phyloP scores from a whole-genome alignment of 768 basidiomycete species.

The Hirschioporus abietinus region DNA sequence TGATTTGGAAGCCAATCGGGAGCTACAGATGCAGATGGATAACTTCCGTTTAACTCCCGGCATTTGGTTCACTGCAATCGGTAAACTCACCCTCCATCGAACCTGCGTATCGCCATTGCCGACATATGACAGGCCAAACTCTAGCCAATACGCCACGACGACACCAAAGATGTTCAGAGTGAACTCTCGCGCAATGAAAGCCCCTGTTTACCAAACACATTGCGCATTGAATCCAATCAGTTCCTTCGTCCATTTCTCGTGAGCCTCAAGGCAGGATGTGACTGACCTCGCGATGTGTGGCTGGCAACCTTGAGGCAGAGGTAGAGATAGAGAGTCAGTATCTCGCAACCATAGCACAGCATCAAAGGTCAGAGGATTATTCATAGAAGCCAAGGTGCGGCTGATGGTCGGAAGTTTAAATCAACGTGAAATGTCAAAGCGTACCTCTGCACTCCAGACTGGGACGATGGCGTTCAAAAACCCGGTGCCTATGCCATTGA shows the following conservation, averaged over 20 bases:
- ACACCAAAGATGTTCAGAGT: conserved; percentile 38
- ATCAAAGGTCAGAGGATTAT: neutral
- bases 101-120: conserved; percentile 36
- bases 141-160: conserved; percentile 41
- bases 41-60: neutral
- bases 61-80: conserved; percentile 11
- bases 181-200: conserved; percentile 40
- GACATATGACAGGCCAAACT: conserved; percentile 39
- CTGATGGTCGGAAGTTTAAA: neutral
- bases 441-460: conserved; percentile 36
- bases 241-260: neutral
- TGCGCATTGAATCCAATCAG: neutral
- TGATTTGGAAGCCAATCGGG: conserved; percentile 40
- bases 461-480: conserved; percentile 40
- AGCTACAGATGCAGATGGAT: conserved; percentile 20
- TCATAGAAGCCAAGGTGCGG: neutral
- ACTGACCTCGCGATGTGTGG: conserved; percentile 34
- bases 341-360: neutral
- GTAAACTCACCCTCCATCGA: conserved; percentile 27
- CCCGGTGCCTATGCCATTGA: conserved; percentile 41
- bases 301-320: conserved; percentile 26
- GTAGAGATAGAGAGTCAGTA: neutral
- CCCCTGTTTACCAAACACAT: conserved; percentile 21
- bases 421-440: neutral
- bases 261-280: conserved; percentile 1